Conservation (phyloP, 805 yeast genomes). For the Nakazawaea populi region DNA sequence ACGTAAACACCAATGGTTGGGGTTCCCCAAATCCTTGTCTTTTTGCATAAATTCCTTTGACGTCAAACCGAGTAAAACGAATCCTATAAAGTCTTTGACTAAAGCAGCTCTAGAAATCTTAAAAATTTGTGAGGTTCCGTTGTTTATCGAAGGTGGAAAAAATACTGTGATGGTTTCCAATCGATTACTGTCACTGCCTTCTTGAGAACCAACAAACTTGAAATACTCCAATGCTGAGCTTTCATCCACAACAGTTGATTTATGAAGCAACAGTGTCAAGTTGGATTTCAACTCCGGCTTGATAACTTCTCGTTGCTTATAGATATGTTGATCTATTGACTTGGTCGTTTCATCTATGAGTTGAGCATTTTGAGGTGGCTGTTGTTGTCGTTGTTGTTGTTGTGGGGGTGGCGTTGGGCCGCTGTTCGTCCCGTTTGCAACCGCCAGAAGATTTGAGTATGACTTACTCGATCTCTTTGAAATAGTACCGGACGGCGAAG, state of each 20-base stretch:
- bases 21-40: constrained; percentile 30
- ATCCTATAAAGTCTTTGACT: constrained; percentile 34
- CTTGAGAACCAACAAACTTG: constrained; percentile 25
- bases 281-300: constrained; percentile 22
- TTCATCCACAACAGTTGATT: constrained; percentile 31
- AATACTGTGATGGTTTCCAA: constrained; percentile 7
- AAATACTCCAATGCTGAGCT: constrained; percentile 40
- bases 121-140: not conserved
- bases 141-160: not conserved
- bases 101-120: constrained; percentile 11
- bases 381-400: not conserved
- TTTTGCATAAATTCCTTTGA: not conserved
- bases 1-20: constrained; percentile 70
- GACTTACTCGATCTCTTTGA: constrained; percentile 2
- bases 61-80: constrained; percentile 23
- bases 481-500: not conserved
- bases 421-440: not conserved
- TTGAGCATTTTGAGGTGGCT: not conserved
- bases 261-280: constrained; percentile 34
- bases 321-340: not conserved
- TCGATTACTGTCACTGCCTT: constrained; percentile 12
- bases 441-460: constrained; percentile 1
- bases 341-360: not conserved
- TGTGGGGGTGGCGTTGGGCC: not conserved
- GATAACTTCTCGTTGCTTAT: not conserved